phyloP scores from a whole-genome alignment of 2,329 filamentous ascomycete genomes.

The Aspergillus candidus region DNA sequence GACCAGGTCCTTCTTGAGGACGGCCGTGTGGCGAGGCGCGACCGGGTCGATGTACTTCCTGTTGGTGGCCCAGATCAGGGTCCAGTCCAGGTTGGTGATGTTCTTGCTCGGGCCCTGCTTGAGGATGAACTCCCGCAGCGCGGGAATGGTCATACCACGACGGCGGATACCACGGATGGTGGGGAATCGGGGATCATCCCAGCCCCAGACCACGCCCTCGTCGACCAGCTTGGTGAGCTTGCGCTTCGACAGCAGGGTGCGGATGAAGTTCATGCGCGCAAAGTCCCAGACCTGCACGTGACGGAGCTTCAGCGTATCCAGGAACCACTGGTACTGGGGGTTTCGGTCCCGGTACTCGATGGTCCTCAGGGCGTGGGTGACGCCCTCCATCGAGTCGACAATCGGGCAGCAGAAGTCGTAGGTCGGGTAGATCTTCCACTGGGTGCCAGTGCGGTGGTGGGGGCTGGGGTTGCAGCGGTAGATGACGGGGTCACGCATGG shows the following conservation, averaged over 20 bases:
- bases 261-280: conserved; percentile 48
- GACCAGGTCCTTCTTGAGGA: conserved; percentile 65
- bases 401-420: conserved; percentile 63
- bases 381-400: conserved; percentile 57
- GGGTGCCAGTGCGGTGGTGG: conserved; percentile 58
- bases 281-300: conserved; percentile 48
- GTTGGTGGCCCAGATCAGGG: conserved; percentile 53
- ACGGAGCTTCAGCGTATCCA: conserved; percentile 43
- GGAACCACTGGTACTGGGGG: conserved; percentile 48
- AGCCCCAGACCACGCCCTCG: conserved; percentile 44
- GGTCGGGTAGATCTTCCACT: conserved; percentile 62
- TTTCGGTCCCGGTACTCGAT: conserved; percentile 54
- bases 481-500: conserved; percentile 92
- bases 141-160: conserved; percentile 45
- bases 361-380: conserved; percentile 60
- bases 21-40: conserved; percentile 66
- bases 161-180: conserved; percentile 47
- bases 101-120: conserved; percentile 47
- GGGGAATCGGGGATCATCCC: conserved; percentile 48
- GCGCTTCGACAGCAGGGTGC: conserved; percentile 46
- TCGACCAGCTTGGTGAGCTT: conserved; percentile 49
- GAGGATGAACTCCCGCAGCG: conserved; percentile 46
- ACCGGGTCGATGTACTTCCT: conserved; percentile 78
- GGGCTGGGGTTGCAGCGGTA: conserved; percentile 77
- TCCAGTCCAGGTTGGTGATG: conserved; percentile 47